phyloP scores from a whole-genome alignment of 2,329 filamentous ascomycete species.

The Colletotrichum musae region DNA sequence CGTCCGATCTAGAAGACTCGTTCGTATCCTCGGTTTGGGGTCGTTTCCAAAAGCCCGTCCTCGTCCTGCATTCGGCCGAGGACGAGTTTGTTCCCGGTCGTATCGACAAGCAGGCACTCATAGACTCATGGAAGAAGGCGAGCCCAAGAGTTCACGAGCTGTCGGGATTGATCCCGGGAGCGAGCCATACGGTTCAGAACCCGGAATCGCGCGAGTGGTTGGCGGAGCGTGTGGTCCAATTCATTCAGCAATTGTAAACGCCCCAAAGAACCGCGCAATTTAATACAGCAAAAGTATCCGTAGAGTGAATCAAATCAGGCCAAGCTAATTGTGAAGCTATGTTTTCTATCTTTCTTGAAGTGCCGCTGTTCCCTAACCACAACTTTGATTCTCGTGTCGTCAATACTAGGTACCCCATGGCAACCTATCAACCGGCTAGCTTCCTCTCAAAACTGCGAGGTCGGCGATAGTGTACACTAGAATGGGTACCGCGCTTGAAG shows the following conservation, averaged over 20 bases:
- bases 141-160: constrained; percentile 63
- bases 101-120: constrained; percentile 71
- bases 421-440: too few relatives aligned
- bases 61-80: constrained; percentile 75
- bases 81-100: constrained; percentile 75
- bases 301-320: too few relatives aligned
- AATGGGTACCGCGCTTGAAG: constrained; percentile 7
- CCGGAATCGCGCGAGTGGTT: constrained; percentile 65
- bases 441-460: constrained; percentile 19
- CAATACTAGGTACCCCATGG: too few relatives aligned
- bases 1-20: constrained; percentile 76
- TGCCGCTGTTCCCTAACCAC: too few relatives aligned
- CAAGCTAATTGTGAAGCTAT: too few relatives aligned
- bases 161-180: constrained; percentile 67
- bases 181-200: constrained; percentile 65
- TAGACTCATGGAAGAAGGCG: constrained; percentile 69
- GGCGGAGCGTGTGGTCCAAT: constrained; percentile 61
- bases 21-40: constrained; percentile 76
- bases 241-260: constrained; percentile 52
- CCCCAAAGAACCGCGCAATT: neutral
- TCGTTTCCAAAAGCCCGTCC: constrained; percentile 69
- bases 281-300: too few relatives aligned
- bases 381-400: too few relatives aligned
- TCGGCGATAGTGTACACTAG: constrained; percentile 27
- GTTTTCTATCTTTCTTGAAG: too few relatives aligned